Percentiles rank a stretch among this genome's conserved stretches.
phyloP scores from a whole-genome alignment of 805 yeast genomes.

The Kluyveromyces siamensis region DNA sequence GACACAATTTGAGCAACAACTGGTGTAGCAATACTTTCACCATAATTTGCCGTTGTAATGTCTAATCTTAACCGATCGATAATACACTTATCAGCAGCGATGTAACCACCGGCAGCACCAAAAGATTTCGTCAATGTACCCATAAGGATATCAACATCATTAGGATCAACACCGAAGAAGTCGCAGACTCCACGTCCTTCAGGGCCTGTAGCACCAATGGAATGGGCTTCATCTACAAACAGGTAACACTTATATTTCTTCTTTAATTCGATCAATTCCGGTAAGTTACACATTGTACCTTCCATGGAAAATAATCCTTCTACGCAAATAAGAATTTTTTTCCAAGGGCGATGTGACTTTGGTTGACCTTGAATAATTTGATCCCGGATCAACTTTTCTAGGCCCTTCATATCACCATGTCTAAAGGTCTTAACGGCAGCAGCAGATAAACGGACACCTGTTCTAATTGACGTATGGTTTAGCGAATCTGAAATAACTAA shows the following conservation, averaged over 20 bases:
- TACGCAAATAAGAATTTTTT: slow-evolving; percentile 71
- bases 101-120: slow-evolving; percentile 98
- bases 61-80: slow-evolving; percentile 69
- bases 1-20: slow-evolving; percentile 82
- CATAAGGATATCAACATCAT: slow-evolving; percentile 79
- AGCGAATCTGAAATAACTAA: slow-evolving; percentile 88
- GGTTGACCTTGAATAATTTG: slow-evolving; percentile 93
- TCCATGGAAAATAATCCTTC: slow-evolving; percentile 93
- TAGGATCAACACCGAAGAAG: slow-evolving; percentile 73
- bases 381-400: slow-evolving; percentile 72
- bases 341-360: slow-evolving; percentile 94
- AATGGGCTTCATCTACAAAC: slow-evolving; percentile 96
- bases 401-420: slow-evolving; percentile 79
- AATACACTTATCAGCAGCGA: slow-evolving; percentile 64
- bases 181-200: slow-evolving; percentile 93
- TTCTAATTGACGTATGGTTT: slow-evolving; percentile 92
- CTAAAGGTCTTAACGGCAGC: slow-evolving; percentile 87
- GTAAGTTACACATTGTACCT: slow-evolving; percentile 82
- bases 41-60: slow-evolving; percentile 63
- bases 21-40: slow-evolving; percentile 87
- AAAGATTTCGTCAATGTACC: slow-evolving; percentile 96
- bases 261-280: slow-evolving; percentile 60
- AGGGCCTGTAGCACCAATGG: slow-evolving; percentile 98
- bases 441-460: slow-evolving; percentile 88
- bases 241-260: slow-evolving; percentile 81